Conservation (phyloP, 2,329 filamentous ascomycete species). For the Coniochaeta hoffmannii region DNA sequence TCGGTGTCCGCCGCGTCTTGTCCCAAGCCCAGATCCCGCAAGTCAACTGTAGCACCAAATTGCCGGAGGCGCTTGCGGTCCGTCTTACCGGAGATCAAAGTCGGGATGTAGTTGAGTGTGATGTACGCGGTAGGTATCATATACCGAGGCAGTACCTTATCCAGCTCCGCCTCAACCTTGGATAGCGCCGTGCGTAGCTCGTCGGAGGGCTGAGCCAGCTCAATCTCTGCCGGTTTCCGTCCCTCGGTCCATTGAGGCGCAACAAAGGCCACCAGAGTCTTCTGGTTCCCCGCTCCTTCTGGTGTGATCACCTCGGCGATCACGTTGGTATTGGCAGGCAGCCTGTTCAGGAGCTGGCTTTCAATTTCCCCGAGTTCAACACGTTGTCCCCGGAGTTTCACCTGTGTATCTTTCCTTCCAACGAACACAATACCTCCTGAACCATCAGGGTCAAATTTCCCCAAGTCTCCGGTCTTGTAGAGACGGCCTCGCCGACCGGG, state of each 20-base stretch:
- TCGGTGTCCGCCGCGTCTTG: not conserved
- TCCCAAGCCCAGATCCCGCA: not conserved
- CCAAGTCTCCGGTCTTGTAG: constrained; percentile 44
- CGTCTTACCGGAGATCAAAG: constrained; percentile 35
- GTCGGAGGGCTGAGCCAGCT: constrained; percentile 2
- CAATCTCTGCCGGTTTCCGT: constrained; percentile 11
- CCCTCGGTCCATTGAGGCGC: constrained; percentile 10
- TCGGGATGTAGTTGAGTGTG: constrained; percentile 31
- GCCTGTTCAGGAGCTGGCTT: constrained; percentile 27
- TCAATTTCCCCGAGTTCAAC: constrained; percentile 47
- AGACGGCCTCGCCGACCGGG: constrained; percentile 27
- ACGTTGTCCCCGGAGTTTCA: constrained; percentile 52
- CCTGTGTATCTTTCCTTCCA: constrained; percentile 49
- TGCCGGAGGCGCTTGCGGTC: constrained; percentile 29
- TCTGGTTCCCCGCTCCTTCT: constrained; percentile 8
- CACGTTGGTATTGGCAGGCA: constrained; percentile 29
- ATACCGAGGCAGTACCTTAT: constrained; percentile 19
- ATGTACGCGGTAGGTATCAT: constrained; percentile 36
- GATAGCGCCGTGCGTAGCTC: constrained; percentile 12
- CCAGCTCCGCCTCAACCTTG: constrained; percentile 9
- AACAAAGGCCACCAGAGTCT: constrained; percentile 24
- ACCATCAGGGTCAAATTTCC: constrained; percentile 31
- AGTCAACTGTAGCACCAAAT: constrained; percentile 19
- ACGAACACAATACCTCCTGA: constrained; percentile 29
- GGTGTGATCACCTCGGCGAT: constrained; percentile 39